phyloP scores from a whole-genome alignment of 441 rosid genomes.

The Biscutella laevigata region DNA sequence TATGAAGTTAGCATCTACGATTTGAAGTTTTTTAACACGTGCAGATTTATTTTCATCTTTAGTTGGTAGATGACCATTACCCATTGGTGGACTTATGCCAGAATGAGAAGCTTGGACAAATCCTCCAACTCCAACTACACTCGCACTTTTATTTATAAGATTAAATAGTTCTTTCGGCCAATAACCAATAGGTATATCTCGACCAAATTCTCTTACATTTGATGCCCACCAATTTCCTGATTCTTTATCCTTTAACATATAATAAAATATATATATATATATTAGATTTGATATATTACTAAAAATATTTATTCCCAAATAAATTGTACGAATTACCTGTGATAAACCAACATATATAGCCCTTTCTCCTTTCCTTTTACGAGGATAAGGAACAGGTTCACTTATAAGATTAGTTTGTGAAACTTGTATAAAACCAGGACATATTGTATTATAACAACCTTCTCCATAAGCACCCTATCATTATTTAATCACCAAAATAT shows the following conservation, averaged over 20 bases:
- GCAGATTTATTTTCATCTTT: no score
- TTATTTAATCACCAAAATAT: not conserved
- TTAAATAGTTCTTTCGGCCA: no score
- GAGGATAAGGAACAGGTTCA: not conserved
- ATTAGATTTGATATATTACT: not conserved
- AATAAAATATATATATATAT: not conserved
- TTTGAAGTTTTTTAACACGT: no score
- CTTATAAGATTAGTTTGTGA: not conserved
- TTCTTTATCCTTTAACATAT: not conserved
- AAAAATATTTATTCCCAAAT: not conserved
- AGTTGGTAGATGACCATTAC: no score
- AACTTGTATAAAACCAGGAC: conserved; percentile 18
- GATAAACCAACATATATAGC: not conserved
- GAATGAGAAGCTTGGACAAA: no score
- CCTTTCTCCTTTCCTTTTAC: not conserved
- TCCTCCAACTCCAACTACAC: no score
- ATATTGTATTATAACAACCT: conserved; percentile 7
- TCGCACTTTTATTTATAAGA: no score
- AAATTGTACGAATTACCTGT: not conserved
- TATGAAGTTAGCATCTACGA: no score
- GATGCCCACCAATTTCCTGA: conserved; percentile 6
- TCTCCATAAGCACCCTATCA: conserved; percentile 12
- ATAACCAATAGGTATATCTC: no score
- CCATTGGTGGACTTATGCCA: no score
- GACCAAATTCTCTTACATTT: no score